A percentile compares a stretch with the other conserved stretches of the same genome.
phyloP scores from a whole-genome alignment of 2,329 filamentous ascomycete species.

The Scolecobasidium constrictum region DNA sequence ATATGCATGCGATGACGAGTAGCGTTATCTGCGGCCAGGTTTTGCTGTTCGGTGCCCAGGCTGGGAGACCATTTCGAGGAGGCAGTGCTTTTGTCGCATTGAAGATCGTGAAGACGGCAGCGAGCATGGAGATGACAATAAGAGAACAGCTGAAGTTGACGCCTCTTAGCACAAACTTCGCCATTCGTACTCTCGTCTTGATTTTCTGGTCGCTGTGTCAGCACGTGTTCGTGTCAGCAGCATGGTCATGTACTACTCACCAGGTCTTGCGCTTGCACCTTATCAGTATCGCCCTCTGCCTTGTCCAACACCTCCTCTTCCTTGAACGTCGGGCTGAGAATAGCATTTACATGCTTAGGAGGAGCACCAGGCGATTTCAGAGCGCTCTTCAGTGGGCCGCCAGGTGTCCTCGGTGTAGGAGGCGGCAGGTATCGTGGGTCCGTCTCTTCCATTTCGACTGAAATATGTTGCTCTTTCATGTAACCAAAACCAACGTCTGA shows the following conservation, averaged over 20 bases:
- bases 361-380: slow-evolving; percentile 79
- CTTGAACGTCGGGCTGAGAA: slow-evolving; percentile 80
- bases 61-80: slow-evolving; percentile 64
- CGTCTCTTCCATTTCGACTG: slow-evolving; percentile 43
- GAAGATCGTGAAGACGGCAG: slow-evolving; percentile 85
- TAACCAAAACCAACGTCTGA: slow-evolving; percentile 91
- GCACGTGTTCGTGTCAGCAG: slow-evolving; percentile 7
- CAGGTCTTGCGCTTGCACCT: slow-evolving; percentile 76
- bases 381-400: slow-evolving; percentile 74
- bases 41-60: slow-evolving; percentile 73
- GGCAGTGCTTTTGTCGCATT: slow-evolving; percentile 70
- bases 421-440: slow-evolving; percentile 33
- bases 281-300: slow-evolving; percentile 68
- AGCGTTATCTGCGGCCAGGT: slow-evolving; percentile 86
- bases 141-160: slow-evolving; percentile 96
- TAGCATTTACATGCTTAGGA: slow-evolving; percentile 60
- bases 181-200: slow-evolving; percentile 81
- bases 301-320: slow-evolving; percentile 84
- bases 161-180: slow-evolving; percentile 87
- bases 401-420: slow-evolving; percentile 58
- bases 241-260: slow-evolving; percentile 44
- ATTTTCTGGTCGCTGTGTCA: slow-evolving; percentile 58
- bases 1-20: slow-evolving; percentile 67
- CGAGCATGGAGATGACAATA: slow-evolving; percentile 84
- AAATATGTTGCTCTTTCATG: slow-evolving; percentile 49